These are phyloP conservation scores for Phytophthora litchii DNA, from an alignment of 352 stramenopile species.

Conservation along the genomic window DNA sequence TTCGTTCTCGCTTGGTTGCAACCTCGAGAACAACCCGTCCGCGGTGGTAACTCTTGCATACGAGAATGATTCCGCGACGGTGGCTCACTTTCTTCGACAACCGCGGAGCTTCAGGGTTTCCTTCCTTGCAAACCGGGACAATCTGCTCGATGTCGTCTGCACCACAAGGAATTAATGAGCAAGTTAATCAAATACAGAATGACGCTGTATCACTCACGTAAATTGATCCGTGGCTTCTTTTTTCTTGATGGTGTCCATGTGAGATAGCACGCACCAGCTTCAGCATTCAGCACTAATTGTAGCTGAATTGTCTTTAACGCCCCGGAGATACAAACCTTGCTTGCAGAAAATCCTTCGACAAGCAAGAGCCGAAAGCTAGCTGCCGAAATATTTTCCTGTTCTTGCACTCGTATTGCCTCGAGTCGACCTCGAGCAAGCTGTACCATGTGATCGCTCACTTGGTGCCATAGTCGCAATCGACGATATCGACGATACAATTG, in stretches of 20 bases:
- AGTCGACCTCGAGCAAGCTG: slow-evolving; percentile 45
- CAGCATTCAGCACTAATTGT: slow-evolving; percentile 48
- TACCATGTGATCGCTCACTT: slow-evolving; percentile 43
- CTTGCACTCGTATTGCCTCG: slow-evolving; percentile 19
- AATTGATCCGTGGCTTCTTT: slow-evolving; percentile 57
- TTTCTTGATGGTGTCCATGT: slow-evolving; percentile 81
- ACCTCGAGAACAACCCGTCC: slow-evolving; percentile 69
- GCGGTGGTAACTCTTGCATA: slow-evolving; percentile 69
- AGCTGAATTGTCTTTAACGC: slow-evolving; percentile 71
- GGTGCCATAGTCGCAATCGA: slow-evolving; percentile 46
- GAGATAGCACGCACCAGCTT: slow-evolving; percentile 64
- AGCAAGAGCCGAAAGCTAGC: slow-evolving; percentile 61
- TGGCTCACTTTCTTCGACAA: slow-evolving; percentile 73
- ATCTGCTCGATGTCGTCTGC: slow-evolving; percentile 61
- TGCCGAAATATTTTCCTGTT: slow-evolving; percentile 54
- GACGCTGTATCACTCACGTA: slow-evolving; percentile 37
- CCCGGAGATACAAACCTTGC: slow-evolving; percentile 76
- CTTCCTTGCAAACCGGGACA: slow-evolving; percentile 53
- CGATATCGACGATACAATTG: slow-evolving; percentile 53
- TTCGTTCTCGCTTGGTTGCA: slow-evolving; percentile 58
- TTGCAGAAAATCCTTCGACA: slow-evolving; percentile 54
- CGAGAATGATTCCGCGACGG: slow-evolving; percentile 63
- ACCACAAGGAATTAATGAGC: too few species aligned
- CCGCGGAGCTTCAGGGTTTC: slow-evolving; percentile 49
- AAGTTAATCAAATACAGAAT: too few species aligned